phyloP scores from a whole-genome alignment of 2,329 filamentous ascomycete species.

The Trichoderma sp. region DNA sequence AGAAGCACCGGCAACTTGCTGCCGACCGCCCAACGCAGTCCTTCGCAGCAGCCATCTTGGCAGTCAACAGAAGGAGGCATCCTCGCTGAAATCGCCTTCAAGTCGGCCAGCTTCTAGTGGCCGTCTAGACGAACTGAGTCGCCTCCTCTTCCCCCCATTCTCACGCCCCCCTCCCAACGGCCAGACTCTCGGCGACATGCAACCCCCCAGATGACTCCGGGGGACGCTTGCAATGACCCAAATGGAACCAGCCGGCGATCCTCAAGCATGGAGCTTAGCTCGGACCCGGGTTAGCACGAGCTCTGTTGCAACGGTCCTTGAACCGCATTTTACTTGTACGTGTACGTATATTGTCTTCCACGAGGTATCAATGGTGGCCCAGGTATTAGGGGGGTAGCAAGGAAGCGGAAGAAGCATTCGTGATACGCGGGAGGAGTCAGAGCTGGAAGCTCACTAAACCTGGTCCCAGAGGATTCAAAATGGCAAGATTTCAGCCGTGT shows the following conservation, averaged over 20 bases:
- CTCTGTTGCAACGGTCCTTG: background rate
- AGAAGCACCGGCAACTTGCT: conserved; percentile 20
- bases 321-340: background rate
- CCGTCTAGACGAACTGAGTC: conserved; percentile 18
- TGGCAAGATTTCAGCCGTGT: conserved; percentile 18
- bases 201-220: conserved; percentile 15
- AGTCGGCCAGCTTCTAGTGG: conserved; percentile 19
- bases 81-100: background rate
- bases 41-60: background rate
- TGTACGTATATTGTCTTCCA: background rate
- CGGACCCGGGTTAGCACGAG: background rate
- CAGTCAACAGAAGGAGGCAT: background rate
- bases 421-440: conserved; percentile 14
- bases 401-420: background rate
- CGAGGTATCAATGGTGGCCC: too few relatives aligned
- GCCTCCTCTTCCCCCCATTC: background rate
- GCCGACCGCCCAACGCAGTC: conserved; percentile 12
- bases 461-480: background rate
- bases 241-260: conserved; percentile 23
- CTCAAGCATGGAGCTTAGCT: conserved; percentile 5
- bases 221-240: background rate
- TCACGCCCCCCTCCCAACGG: conserved; percentile 26
- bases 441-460: too few relatives aligned
- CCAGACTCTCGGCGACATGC: conserved; percentile 34
- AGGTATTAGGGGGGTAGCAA: too few relatives aligned